These are phyloP conservation scores for Lactarius trivialis DNA, from an alignment of 768 basidiomycete genomes.

Conservation along the genomic window DNA sequence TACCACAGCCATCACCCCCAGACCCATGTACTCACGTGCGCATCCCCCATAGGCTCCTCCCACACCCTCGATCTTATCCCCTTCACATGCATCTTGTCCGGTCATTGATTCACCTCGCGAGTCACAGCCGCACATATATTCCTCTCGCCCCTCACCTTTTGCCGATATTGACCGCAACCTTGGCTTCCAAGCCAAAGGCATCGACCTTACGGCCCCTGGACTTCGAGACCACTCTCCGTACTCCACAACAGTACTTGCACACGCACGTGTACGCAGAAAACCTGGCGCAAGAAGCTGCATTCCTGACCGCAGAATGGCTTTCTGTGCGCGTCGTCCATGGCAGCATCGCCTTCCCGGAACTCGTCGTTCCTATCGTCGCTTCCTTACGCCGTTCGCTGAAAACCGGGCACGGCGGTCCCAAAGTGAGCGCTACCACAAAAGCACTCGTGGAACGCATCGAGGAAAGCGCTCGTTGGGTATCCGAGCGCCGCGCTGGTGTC, in stretches of 20 bases:
- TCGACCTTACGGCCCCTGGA: slow-evolving; percentile 86
- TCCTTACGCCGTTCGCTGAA: slow-evolving; percentile 72
- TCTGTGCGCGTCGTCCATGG: slow-evolving; percentile 62
- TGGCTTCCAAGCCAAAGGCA: slow-evolving; percentile 68
- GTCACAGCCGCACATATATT: slow-evolving; percentile 79
- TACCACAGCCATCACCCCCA: slow-evolving; percentile 27
- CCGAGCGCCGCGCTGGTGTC: slow-evolving; percentile 60
- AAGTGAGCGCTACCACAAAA: slow-evolving; percentile 63
- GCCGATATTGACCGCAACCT: slow-evolving; percentile 73
- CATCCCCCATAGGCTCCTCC: slow-evolving; percentile 57
- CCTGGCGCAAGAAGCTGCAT: slow-evolving; percentile 74
- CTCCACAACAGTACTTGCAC: slow-evolving; percentile 81
- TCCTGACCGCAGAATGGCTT: slow-evolving; percentile 78
- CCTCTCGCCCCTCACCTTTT: slow-evolving; percentile 84
- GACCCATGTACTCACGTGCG: background rate
- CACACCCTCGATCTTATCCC: slow-evolving; percentile 87
- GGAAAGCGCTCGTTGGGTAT: slow-evolving; percentile 74
- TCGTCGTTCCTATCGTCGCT: slow-evolving; percentile 71
- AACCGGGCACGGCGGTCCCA: slow-evolving; percentile 41
- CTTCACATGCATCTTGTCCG: slow-evolving; percentile 90
- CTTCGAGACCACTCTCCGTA: slow-evolving; percentile 79
- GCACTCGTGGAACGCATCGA: slow-evolving; percentile 81
- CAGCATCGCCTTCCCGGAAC: slow-evolving; percentile 91
- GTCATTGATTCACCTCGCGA: slow-evolving; percentile 79
- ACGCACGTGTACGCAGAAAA: slow-evolving; percentile 83